Percentiles rank a stretch among this genome's conserved stretches.
Conservation (phyloP, 495 filamentous ascomycete species). For the Pyronema omphalodes region DNA sequence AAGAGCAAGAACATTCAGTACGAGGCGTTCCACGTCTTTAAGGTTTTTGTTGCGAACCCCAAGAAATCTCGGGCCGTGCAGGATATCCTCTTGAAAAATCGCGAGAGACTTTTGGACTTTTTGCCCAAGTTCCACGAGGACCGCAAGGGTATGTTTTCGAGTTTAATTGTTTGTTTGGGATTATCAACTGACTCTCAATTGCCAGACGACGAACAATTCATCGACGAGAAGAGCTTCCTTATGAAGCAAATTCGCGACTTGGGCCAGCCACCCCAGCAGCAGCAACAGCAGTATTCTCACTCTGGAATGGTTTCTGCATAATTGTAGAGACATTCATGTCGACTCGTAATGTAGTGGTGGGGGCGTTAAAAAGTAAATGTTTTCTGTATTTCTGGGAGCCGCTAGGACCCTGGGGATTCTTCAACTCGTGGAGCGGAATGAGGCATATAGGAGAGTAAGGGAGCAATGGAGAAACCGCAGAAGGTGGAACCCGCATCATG, state of each 20-base stretch:
- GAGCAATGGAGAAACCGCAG: too few species aligned
- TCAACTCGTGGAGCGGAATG: too few species aligned
- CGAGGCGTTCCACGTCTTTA: conserved; percentile 98
- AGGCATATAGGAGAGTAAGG: too few species aligned
- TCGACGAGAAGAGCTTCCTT: conserved; percentile 89
- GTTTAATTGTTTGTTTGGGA: too few species aligned
- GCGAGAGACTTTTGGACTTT: conserved; percentile 74
- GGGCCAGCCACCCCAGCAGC: conserved; percentile 13
- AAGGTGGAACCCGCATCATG: too few species aligned
- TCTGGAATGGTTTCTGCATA: conserved; percentile 6
- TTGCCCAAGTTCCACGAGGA: conserved; percentile 84
- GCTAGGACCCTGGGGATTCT: background rate
- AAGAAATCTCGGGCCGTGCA: conserved; percentile 89
- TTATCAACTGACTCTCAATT: background rate
- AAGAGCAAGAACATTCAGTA: conserved; percentile 98
- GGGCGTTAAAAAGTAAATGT: too few species aligned
- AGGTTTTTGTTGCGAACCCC: conserved; percentile 96
- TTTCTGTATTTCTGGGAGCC: too few species aligned
- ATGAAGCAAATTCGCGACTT: conserved; percentile 61
- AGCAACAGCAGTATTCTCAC: conserved; percentile 10
- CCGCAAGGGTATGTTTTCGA: conserved; percentile 34
- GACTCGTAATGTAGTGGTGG: too few species aligned
- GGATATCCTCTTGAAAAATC: conserved; percentile 87
- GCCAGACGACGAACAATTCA: conserved; percentile 87
- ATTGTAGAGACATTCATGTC: background rate